Evolutionary conservation across 306 rosid species (phyloP), one percentile per base, ranked within the genome.

Genomic region (Glycine tomentella): DNA sequence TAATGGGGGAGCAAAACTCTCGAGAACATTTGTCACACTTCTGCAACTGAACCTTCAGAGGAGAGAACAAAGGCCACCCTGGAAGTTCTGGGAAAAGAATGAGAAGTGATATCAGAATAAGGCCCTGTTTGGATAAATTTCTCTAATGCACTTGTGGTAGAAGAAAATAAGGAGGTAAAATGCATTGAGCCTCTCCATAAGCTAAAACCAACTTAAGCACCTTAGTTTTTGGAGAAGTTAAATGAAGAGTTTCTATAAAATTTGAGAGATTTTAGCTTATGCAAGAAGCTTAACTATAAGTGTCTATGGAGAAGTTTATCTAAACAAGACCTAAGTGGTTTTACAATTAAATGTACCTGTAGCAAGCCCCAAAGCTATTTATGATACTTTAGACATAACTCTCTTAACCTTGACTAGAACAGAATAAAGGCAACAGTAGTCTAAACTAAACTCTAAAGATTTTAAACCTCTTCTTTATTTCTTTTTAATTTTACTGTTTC

Each of bases 21-120:
- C 51, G 86, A 45, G 93, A 64, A 83, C 98, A 94, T 83, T 94
- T 94, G 51, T 91, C 94, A 76, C 98, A 94, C 81, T 92, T 92
- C 77, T 91, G 93, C 84, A 91, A 69, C 83, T 90, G 97, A 67
- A 83, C 76, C 79, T 90, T 91, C 70, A 88, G 8, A 78, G 97
- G 90, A 74, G 91, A 86, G 73, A 89, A 87, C 86, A 92, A 81
- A 59, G 98, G 92, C 98, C 94, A 91, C 74, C 97, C 97, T 52
- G 93, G 88, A 77, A 84, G 84, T 81, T 90, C 97, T 92, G 88
- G 64, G 48, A 75, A 76, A 81, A 63, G 8, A 79, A 74, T 83
- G 58, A 51, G 70, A 72, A 69, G 13, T 13, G 16, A 76, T 58
- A 76, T 78, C 50, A 72, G 62, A 79, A 63, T 75, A 82, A 33